Evolutionary conservation across 148 eudicot genomes (phyloP), one percentile per base, ranked within the genome.

Genomic region (Hydrangea macrophylla): DNA sequence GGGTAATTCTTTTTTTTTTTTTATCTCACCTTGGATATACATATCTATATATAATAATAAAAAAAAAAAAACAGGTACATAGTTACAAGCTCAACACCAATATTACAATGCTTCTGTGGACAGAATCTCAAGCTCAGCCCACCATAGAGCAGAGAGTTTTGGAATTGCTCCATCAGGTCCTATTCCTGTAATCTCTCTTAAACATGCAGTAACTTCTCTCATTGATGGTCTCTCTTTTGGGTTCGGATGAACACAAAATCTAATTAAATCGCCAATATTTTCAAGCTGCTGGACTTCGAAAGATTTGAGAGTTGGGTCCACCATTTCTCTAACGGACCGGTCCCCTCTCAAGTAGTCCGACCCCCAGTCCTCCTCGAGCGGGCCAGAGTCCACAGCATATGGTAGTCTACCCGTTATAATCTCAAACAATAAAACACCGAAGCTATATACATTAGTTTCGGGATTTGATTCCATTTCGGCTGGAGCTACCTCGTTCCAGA

Each of bases 391-490:
- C 6, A 30, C 70, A 18, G 88, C 71, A 61, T 76, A 77, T 62
- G 97, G 91, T 25, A 85, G 76, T 65, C 79, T 79, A 0, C 97
- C 98, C 0, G 97, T 94, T 71, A 94, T 68, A 69, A 82, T 82
- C 70, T 94, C 98, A 62, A 88, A 83, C 22, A 94, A 66, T 42
- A 94, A 20, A 10, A 90, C 73, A 22, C 98, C 98, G 64, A 83
- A 94, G 71, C 75, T 87, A 60, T 86, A 87, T 60, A 90, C 77
- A 45, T 94, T 82, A 69, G 80, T 84, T 59, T 76, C 80, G 2
- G 76, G 80, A 48, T 31, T 60, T 23, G 79, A 69, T 62, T 83
- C 79, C 31, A 73, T 69, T 30, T 75, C 79, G 37, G 77, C 55
- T 25, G 69, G 60, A 28, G 82, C 76, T 11, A 72, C 63, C 15